Evolutionary conservation across 495 filamentous ascomycete species (phyloP), one percentile per base, ranked within the genome.

Genomic region (Elasticomyces elasticus): DNA sequence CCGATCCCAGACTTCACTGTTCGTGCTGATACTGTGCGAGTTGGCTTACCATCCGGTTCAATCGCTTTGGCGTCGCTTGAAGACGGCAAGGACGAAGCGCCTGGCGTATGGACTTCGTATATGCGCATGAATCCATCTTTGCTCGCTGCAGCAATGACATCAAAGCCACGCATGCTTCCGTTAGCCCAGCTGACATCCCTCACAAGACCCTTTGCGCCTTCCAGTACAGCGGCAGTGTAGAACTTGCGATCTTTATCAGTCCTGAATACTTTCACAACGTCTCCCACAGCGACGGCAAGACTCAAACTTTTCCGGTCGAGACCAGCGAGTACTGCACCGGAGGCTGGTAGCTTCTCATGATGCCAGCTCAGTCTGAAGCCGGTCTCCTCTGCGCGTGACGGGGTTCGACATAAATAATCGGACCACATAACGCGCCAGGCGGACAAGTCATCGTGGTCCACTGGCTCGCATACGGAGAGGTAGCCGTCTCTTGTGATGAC

Each of bases 141-240:
- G 63, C 87, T 88, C 0, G 87, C 91, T 27, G 90, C 94, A 5
- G 92, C 94, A 59, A 97, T 77, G 49, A 95, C 74, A 65, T 99
- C 91, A 62, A 84, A 89, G 0, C 89, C 89, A 27, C 89, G 69
- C 35, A 86, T 83, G 60, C 87, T 89, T 15, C 88, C 88, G 48
- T 85, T 85, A 7, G 92, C 89, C 92, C 92, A 99, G 7, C 87
- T 82, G 4, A 96, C 82, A 62, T 95, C 90, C 49, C 90, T 76
- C n/a, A 99, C 85, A 37, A 97, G 71, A 0, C 81, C 80, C 1
- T 76, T 69, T 60, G 94, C 85, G 0, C 79, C 79, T 26, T 63
- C 64, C 24, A 97, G 71, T 62, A 88, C 85, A 25, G 85, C 79
- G 5, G 87, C 87, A 11, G 84, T 75, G 59, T 91, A 92, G 63